Evolutionary conservation across 768 basidiomycete genomes (phyloP), one percentile per base, ranked within the genome.

Genomic region (Phaeotremella skinneri): DNA sequence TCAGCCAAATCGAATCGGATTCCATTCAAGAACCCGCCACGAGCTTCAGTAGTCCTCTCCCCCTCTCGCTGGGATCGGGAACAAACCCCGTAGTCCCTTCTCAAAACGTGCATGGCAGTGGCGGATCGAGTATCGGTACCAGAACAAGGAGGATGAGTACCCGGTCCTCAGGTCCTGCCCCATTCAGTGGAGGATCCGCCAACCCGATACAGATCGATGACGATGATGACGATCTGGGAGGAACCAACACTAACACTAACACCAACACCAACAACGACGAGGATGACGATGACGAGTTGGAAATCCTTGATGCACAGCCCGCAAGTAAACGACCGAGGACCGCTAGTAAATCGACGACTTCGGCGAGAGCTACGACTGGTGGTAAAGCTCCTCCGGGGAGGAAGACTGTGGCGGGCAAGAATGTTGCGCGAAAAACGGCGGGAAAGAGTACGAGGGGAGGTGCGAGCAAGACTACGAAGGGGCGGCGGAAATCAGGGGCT

Each of bases 211-310:
- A 64, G 61, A 26, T 66, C 62, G 56, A 68, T 25, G 58, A 56
- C 32, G 62, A 66, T 27, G 63, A 61, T 31, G 59, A 61, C 9
- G 59, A 58, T 37, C 9, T 7, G 34, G 20, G 47, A 43, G 17
- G 34, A 54, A 26, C n/a, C n/a, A n/a, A 60, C 32, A 57, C 61
- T 14, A 59, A 67, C 41, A 62, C 64, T 3, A 72, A 67, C 13
- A 37, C 56, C 6, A 57, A 67, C n/a, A n/a, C n/a, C n/a, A 69
- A 67, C 39, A 64, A 74, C n/a, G 56, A 68, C 37, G 64, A 49
- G 6, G 60, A 60, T 41, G 59, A 55, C 30, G 63, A 59, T 43
- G 53, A 59, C 27, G 66, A 59, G 27, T 58, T 56, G 21, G 61
- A 66, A 29, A 52, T 52, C 7, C 55, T 61, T 11, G 55, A 56